Percentiles rank a stretch among this genome's conserved stretches.
phyloP scores from a whole-genome alignment of 305 asterid genomes.

The Salvia sclarea region DNA sequence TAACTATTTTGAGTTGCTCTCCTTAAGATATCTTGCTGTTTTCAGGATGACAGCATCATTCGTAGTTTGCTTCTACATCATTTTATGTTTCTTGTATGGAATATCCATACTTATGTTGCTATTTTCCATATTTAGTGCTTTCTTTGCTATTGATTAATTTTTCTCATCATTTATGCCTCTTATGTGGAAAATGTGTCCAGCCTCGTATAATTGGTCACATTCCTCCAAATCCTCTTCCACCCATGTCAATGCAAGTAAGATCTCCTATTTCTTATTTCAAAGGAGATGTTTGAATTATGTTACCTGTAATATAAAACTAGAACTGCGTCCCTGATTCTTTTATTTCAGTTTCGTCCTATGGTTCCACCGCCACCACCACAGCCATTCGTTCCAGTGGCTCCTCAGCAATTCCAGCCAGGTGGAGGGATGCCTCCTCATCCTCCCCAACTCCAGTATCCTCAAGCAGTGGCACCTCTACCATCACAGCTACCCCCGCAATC shows the following conservation, averaged over 20 bases:
- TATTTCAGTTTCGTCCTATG: conserved; percentile 61
- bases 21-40: neutral
- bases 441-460: conserved; percentile 61
- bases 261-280: conserved; percentile 24
- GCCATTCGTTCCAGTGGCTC: conserved; percentile 55
- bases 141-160: conserved; percentile 13
- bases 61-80: conserved; percentile 13
- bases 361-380: conserved; percentile 66
- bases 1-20: conserved; percentile 3
- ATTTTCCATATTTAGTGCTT: conserved; percentile 10
- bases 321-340: conserved; percentile 16
- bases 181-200: conserved; percentile 55
- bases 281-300: conserved; percentile 19
- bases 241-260: conserved; percentile 81
- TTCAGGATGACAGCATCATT: conserved; percentile 1
- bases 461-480: conserved; percentile 54
- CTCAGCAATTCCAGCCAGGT: conserved; percentile 74
- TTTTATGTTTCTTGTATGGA: conserved; percentile 24
- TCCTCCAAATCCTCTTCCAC: conserved; percentile 67
- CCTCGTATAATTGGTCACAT: conserved; percentile 62
- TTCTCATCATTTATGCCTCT: conserved; percentile 31
- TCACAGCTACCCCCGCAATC: conserved; percentile 43
- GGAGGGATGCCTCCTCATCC: conserved; percentile 71
- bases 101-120: conserved; percentile 4
- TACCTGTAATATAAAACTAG: conserved; percentile 21